Base-by-base conservation (phyloP, 306 rosid species). In the Dicorynia guianensis region DNA sequence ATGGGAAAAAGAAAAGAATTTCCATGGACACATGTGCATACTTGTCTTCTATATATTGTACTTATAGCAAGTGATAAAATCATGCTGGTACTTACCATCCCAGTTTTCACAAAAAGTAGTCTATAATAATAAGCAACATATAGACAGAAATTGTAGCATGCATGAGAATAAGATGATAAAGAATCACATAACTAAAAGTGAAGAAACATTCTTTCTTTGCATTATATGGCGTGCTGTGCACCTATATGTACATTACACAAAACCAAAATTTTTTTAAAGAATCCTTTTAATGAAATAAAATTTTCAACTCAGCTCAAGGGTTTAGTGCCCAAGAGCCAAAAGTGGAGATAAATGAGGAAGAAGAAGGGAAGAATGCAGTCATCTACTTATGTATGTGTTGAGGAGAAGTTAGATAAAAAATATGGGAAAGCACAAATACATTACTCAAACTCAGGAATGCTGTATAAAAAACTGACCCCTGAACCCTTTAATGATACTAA, bases 111-210 rank as follows among this genome's bases (percentile, higher is more conserved):
- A 57, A 52, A 50, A 67, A 8, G 3, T 34, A 50, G 58, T 49
- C 60, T 48, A 52, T 50, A 25, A 74, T 25, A 30, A 54, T 72
- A 52, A 61, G 48, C 15, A 42, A 19, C 57, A 40, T 55, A 59
- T 20, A 50, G 72, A n/a, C 39, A 46, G 63, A 53, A 46, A 50
- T 39, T 62, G 55, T 56, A 68, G 62, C 25, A 74, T 11, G 47
- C 56, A 61, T 53, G 62, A 54, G 12, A 63, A 75, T 61, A 56
- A 42, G 38, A 73, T 15, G 40, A 72, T 65, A 14, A 47, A 59
- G 38, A 67, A 76, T 17, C 17, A 54, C 5, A 54, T 15, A 30
- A 20, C 55, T 55, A n/a, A 43, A 25, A 55, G 15, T 17, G 15
- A 33, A 17, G 54, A 36, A 0, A 50, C 40, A 42, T 1, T 14